Evolutionary conservation across 495 filamentous ascomycete species (phyloP).

Genomic region (Xanthoparmelia taractica): DNA sequence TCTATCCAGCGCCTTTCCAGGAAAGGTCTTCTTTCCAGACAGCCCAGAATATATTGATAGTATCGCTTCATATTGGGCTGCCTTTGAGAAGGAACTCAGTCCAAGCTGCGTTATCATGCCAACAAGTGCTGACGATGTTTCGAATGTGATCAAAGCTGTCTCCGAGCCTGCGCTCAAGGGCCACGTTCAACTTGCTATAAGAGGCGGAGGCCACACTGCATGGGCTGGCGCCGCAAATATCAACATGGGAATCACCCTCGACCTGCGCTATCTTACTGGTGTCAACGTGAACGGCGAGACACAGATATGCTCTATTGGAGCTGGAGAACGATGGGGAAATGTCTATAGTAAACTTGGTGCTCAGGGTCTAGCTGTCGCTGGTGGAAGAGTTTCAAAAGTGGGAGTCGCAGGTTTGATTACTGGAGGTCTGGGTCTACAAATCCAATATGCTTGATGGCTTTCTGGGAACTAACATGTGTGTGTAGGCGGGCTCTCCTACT

Average conservation of each 20-base stretch:
- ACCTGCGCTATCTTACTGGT: conserved; percentile 39
- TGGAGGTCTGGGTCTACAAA: conserved; percentile 30
- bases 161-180: too few relatives aligned
- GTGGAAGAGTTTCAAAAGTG: conserved; percentile 45
- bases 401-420: conserved; percentile 51
- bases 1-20: too few relatives aligned
- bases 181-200: conserved; percentile 33
- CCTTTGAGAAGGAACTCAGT: too few relatives aligned
- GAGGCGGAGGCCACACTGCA: conserved; percentile 44
- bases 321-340: conserved; percentile 43
- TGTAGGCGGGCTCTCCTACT: too few relatives aligned
- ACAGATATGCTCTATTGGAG: conserved; percentile 38
- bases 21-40: too few relatives aligned
- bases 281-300: conserved; percentile 38
- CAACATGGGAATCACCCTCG: conserved; percentile 43
- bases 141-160: conserved; percentile 1
- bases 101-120: conserved; percentile 43
- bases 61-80: too few relatives aligned
- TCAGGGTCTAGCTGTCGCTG: conserved; percentile 41
- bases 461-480: too few relatives aligned
- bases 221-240: conserved; percentile 48
- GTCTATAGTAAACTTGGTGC: conserved; percentile 46
- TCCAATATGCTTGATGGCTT: too few relatives aligned
- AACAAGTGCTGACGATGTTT: conserved; percentile 29
- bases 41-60: too few relatives aligned